Conservation (phyloP, 2,329 filamentous ascomycete species). For the Colletotrichum cuscutae region DNA sequence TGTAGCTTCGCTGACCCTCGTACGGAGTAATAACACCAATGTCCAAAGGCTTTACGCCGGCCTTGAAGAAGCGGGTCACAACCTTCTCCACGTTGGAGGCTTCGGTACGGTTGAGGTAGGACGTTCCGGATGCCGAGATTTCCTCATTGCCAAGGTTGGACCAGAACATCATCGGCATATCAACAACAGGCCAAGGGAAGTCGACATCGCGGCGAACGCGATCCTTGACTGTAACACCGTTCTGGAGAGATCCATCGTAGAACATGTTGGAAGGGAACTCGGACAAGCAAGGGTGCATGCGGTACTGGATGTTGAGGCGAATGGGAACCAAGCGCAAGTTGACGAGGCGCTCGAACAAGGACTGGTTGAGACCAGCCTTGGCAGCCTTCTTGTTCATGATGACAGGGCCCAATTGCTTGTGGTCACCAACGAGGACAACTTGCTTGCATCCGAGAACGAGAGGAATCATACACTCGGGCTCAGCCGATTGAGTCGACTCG, state of each 20-base stretch:
- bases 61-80: conserved; percentile 98
- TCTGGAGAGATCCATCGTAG: conserved; percentile 96
- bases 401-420: conserved; percentile 96
- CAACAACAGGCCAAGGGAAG: conserved; percentile 95
- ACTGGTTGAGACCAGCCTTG: conserved; percentile 96
- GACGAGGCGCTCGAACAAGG: conserved; percentile 96
- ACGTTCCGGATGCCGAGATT: conserved; percentile 96
- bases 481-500: conserved; percentile 97
- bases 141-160: conserved; percentile 97
- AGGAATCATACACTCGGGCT: conserved; percentile 99
- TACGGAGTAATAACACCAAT: conserved; percentile 99
- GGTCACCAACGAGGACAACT: conserved; percentile 97
- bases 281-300: conserved; percentile 98
- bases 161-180: conserved; percentile 99
- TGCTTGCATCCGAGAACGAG: conserved; percentile 98
- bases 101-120: conserved; percentile 97
- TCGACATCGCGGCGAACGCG: conserved; percentile 93
- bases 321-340: conserved; percentile 92
- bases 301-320: conserved; percentile 95
- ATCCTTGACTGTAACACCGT: conserved; percentile 91
- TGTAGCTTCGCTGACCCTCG: conserved; percentile 97
- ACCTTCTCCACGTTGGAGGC: conserved; percentile 98
- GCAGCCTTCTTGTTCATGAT: conserved; percentile 99
- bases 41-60: conserved; percentile 90
- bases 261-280: conserved; percentile 99